Base-by-base conservation (phyloP, 1,284 basidiomycete genomes). In the Cutaneotrichosporon curvatum region DNA sequence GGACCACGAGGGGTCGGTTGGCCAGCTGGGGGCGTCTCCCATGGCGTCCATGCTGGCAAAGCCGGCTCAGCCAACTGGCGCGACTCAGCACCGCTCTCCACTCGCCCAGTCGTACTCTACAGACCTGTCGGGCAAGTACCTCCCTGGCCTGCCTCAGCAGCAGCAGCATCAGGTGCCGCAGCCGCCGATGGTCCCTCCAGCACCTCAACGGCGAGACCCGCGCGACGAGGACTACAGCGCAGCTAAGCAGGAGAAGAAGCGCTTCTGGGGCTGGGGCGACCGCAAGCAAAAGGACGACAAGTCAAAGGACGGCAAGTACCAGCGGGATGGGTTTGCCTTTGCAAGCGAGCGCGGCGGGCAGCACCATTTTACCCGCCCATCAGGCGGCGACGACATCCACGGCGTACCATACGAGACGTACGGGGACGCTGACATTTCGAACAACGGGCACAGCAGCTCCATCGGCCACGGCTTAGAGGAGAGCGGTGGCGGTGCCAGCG, bases 391-490 rank as follows among this genome's bases (percentile, higher is more conserved):
- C 1, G 55, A 50, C 7, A 50, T 47, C 1, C 41, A 40, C 14
- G 54, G 54, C 14, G 22, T 7, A 12, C 8, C 12, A 12, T 28
- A 42, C 11, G 60, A 62, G 11, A 56, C 56, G 15, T 45, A 47
- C 30, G 42, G 44, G 22, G 51, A 48, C 3, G 53, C 48, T 50
- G 28, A 49, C 32, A 15, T 34, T 40, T 48, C 51, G 34, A 21
- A 43, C 51, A 31, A 54, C 47, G 35, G 55, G 28, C 36, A 53
- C 42, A 14, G 50, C 35, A 45, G 57, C 52, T 37, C 59, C 48
- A 15, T 48, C 34, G 39, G 51, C 35, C 45, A 45, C 37, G 43
- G 52, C 16, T 37, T 40, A 39, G 53, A 35, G 48, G 53, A 37
- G n/a, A 44, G 9, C 33, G 14, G 25, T 28, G 8, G 25, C 12